A percentile compares a stretch with the other conserved stretches of the same genome.
Conservation (phyloP, 495 filamentous ascomycete species). For the Echria macrotheca region DNA sequence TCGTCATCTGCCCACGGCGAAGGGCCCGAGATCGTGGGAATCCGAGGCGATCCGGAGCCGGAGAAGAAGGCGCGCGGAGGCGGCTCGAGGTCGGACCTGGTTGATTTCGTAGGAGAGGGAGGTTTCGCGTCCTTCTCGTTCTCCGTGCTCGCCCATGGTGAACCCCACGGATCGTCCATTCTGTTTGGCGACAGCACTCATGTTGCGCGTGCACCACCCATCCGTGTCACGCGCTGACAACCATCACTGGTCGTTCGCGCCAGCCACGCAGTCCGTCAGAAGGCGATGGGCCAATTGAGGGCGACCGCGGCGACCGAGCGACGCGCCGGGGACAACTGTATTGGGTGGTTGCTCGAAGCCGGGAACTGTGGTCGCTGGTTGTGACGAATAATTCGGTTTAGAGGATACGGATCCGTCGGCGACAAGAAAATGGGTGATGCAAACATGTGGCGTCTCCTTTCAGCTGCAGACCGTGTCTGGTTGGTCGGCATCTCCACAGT, state of each 20-base stretch:
- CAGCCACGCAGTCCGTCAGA: neutral
- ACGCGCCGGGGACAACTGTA: too few relatives aligned
- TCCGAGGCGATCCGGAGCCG: slow-evolving; percentile 25
- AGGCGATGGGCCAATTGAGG: too few relatives aligned
- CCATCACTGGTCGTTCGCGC: slow-evolving; percentile 13
- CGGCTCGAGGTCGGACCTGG: slow-evolving; percentile 36
- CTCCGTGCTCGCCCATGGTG: slow-evolving; percentile 42
- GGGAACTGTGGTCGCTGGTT: too few relatives aligned
- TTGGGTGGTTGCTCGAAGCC: too few relatives aligned
- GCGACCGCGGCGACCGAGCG: too few relatives aligned
- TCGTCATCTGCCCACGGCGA: slow-evolving; percentile 46
- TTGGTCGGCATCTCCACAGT: too few relatives aligned
- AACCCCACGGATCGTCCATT: slow-evolving; percentile 57
- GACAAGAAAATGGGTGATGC: too few relatives aligned
- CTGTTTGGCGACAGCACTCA: slow-evolving; percentile 25
- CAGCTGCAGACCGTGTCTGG: too few relatives aligned
- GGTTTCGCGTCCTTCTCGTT: slow-evolving; percentile 24
- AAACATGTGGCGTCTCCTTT: too few relatives aligned
- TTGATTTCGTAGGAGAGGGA: slow-evolving; percentile 28
- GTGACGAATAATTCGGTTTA: too few relatives aligned
- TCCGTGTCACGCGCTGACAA: slow-evolving; percentile 3
- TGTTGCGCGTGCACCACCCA: slow-evolving; percentile 16
- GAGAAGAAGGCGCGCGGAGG: slow-evolving; percentile 43
- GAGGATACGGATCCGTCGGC: too few relatives aligned
- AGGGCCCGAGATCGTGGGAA: slow-evolving; percentile 23